These are phyloP conservation scores for Coniochaeta sp. DNA, from an alignment of 2,329 filamentous ascomycete genomes.

Conservation along the genomic window DNA sequence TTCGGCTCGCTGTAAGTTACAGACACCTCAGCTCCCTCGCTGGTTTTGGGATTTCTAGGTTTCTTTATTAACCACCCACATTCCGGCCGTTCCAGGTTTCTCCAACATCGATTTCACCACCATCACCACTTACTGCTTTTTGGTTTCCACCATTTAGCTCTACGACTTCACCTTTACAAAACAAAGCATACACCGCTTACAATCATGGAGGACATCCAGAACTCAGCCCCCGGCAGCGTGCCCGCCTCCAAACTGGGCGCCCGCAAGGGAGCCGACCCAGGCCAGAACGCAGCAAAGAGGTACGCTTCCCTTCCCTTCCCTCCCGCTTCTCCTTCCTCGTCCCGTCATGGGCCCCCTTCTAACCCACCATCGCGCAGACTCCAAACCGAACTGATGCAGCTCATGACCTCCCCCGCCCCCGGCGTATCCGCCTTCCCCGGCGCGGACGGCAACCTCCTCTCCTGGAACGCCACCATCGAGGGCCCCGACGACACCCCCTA, in stretches of 20 bases:
- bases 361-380: slow-evolving; percentile 53
- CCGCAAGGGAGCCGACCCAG: slow-evolving; percentile 53
- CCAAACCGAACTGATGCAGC: slow-evolving; percentile 95
- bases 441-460: slow-evolving; percentile 80
- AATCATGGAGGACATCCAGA: slow-evolving; percentile 58
- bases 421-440: slow-evolving; percentile 94
- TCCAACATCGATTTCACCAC: not conserved
- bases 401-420: slow-evolving; percentile 92
- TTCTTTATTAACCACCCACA: not conserved
- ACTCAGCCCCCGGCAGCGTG: slow-evolving; percentile 55
- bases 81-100: not conserved
- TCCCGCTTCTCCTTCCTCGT: not conserved
- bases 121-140: not conserved
- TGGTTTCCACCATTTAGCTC: not conserved
- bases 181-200: slow-evolving; percentile 31
- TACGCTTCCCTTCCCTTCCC: slow-evolving; percentile 26
- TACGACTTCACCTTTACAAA: not conserved
- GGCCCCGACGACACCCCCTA: slow-evolving; percentile 92
- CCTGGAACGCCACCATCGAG: slow-evolving; percentile 89
- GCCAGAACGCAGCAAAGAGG: slow-evolving; percentile 72
- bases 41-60: not conserved
- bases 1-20: not conserved
- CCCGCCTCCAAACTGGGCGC: slow-evolving; percentile 58
- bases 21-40: not conserved
- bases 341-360: too few species aligned